A percentile compares a stretch with the other conserved stretches of the same genome.
These are phyloP conservation scores for Coniochaeta ligniaria DNA, from an alignment of 2,329 filamentous ascomycete species.

Conservation along the genomic window DNA sequence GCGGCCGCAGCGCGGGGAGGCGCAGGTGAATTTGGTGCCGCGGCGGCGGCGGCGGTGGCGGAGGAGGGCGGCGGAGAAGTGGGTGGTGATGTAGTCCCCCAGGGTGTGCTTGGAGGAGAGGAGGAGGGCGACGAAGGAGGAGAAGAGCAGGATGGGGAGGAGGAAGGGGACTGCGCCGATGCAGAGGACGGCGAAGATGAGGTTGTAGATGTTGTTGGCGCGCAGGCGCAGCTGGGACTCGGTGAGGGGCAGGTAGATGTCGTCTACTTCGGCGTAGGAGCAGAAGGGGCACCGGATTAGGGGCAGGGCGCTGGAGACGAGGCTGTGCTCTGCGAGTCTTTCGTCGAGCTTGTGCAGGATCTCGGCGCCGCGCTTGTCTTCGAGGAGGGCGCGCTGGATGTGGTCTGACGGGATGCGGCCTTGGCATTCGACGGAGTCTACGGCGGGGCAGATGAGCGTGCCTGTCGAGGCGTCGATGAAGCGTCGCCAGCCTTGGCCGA, in stretches of 20 bases:
- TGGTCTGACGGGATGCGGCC: constrained; percentile 66
- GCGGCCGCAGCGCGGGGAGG: constrained; percentile 58
- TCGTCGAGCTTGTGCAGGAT: constrained; percentile 70
- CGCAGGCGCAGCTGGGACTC: constrained; percentile 51
- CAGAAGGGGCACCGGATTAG: constrained; percentile 87
- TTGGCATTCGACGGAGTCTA: constrained; percentile 60
- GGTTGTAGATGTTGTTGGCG: constrained; percentile 38
- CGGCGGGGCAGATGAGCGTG: constrained; percentile 77
- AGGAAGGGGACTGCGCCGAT: constrained; percentile 49
- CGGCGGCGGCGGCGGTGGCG: constrained; percentile 65
- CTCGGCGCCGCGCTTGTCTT: constrained; percentile 63
- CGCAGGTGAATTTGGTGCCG: constrained; percentile 72
- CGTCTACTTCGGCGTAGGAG: constrained; percentile 82
- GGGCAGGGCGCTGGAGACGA: constrained; percentile 66
- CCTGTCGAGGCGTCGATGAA: constrained; percentile 67
- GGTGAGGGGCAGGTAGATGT: constrained; percentile 55
- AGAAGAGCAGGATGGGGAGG: constrained; percentile 41
- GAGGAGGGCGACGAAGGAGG: constrained; percentile 36
- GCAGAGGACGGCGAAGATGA: constrained; percentile 43
- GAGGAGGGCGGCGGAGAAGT: constrained; percentile 53
- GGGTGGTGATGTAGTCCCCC: constrained; percentile 29
- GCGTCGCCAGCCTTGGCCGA: constrained; percentile 85
- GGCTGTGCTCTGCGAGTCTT: constrained; percentile 67
- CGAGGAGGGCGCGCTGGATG: constrained; percentile 64
- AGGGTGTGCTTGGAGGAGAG: constrained; percentile 34